Conservation (phyloP, 768 basidiomycete genomes). For the Boletus speciosus region DNA sequence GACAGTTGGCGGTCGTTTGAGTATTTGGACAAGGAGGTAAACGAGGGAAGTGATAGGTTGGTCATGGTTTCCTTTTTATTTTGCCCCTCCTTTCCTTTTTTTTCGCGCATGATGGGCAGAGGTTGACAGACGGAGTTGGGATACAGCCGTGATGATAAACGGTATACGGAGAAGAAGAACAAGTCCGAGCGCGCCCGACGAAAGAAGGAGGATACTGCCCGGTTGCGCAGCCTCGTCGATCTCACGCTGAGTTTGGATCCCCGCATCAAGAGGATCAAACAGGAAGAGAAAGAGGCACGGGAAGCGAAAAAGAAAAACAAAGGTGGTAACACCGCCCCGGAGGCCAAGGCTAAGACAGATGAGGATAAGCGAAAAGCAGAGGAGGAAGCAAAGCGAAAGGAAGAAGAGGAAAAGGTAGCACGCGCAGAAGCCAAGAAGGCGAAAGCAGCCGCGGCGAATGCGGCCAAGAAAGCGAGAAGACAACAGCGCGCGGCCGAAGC, state of each 20-base stretch:
- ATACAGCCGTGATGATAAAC: slow-evolving; percentile 91
- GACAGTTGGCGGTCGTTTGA: slow-evolving; percentile 98
- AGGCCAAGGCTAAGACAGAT: slow-evolving; percentile 50
- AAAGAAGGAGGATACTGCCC: slow-evolving; percentile 96
- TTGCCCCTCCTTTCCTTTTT: neutral
- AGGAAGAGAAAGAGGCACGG: slow-evolving; percentile 90
- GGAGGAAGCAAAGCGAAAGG: slow-evolving; percentile 70
- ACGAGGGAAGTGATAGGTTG: slow-evolving; percentile 94
- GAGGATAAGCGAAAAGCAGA: slow-evolving; percentile 62
- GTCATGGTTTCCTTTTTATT: slow-evolving; percentile 23
- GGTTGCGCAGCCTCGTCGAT: slow-evolving; percentile 85
- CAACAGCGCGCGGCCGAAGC: slow-evolving; percentile 53
- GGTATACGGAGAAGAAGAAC: slow-evolving; percentile 99
- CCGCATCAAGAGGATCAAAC: slow-evolving; percentile 95
- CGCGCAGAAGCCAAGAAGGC: slow-evolving; percentile 80
- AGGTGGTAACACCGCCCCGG: slow-evolving; percentile 39
- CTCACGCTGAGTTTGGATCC: slow-evolving; percentile 80
- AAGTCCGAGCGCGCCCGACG: slow-evolving; percentile 91
- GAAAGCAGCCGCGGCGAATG: slow-evolving; percentile 82
- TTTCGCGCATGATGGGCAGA: neutral
- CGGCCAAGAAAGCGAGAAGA: slow-evolving; percentile 85
- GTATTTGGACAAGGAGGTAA: slow-evolving; percentile 96
- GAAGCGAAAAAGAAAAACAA: slow-evolving; percentile 82
- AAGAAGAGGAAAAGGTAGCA: slow-evolving; percentile 76
- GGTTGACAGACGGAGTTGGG: slow-evolving; percentile 9